A percentile compares a stretch with the other conserved stretches of the same genome.
phyloP scores from a whole-genome alignment of 805 yeast genomes.

The Ogataea trehaloabstinens region DNA sequence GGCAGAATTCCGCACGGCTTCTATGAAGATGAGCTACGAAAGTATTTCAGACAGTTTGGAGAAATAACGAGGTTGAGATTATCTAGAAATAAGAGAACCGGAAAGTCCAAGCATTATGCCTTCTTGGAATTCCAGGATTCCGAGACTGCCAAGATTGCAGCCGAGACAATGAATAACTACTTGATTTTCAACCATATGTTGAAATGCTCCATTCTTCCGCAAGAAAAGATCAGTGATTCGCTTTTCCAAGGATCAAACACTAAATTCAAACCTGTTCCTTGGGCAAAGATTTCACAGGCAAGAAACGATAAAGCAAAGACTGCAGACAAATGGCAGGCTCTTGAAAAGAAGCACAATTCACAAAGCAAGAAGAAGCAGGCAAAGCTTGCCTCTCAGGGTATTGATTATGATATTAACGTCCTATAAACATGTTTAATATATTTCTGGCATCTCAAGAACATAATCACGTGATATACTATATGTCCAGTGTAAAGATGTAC shows the following conservation, averaged over 20 bases:
- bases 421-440: constrained; percentile 9
- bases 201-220: constrained; percentile 56
- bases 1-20: constrained; percentile 94
- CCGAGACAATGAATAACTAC: constrained; percentile 95
- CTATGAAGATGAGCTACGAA: constrained; percentile 73
- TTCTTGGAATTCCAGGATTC: constrained; percentile 75
- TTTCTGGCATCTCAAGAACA: too few relatives aligned
- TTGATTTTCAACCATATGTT: constrained; percentile 83
- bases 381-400: constrained; percentile 55
- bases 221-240: constrained; percentile 52
- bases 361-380: constrained; percentile 44
- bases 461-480: too few relatives aligned
- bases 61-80: constrained; percentile 72
- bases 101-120: constrained; percentile 88
- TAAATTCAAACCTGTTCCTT: constrained; percentile 57
- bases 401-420: constrained; percentile 42
- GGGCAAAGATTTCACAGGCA: constrained; percentile 51
- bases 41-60: constrained; percentile 91
- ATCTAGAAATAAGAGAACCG: constrained; percentile 87
- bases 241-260: constrained; percentile 57
- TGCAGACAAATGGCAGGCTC: constrained; percentile 53
- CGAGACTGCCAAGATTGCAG: constrained; percentile 84
- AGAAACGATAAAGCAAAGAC: constrained; percentile 58
- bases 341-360: constrained; percentile 45
- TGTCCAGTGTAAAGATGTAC: not conserved